Conservation (phyloP, 345 rosid species). For the Bruguiera parviflora region DNA sequence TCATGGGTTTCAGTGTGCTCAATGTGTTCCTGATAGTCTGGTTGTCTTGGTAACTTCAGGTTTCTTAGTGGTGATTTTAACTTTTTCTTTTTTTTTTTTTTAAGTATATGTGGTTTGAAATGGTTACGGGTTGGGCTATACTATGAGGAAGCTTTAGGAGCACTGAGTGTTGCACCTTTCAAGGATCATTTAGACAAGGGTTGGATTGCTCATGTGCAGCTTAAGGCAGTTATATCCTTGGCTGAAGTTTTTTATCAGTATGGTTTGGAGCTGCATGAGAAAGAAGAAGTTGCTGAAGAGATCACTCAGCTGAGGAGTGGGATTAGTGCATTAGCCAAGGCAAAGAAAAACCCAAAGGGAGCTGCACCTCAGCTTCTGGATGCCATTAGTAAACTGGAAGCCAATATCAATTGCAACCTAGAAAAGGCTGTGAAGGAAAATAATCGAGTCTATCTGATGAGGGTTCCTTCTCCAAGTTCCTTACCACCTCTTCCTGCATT, state of each 20-base stretch:
- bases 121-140: constrained; percentile 68
- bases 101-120: not conserved
- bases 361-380: constrained; percentile 83
- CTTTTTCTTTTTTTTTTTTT: not conserved
- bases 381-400: constrained; percentile 75
- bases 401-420: constrained; percentile 61
- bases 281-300: constrained; percentile 93
- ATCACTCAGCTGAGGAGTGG: constrained; percentile 81
- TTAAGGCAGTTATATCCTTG: constrained; percentile 78
- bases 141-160: constrained; percentile 90
- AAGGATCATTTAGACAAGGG: constrained; percentile 94
- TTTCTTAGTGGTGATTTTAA: not conserved
- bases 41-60: not conserved
- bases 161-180: constrained; percentile 60
- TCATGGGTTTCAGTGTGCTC: too few species aligned
- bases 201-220: constrained; percentile 88
- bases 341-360: constrained; percentile 76
- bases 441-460: constrained; percentile 97
- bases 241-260: constrained; percentile 87
- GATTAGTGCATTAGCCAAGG: constrained; percentile 60
- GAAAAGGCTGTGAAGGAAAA: constrained; percentile 97
- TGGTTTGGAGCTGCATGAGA: constrained; percentile 83
- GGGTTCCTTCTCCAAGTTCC: constrained; percentile 85
- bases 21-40: not conserved
- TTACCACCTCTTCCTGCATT: constrained; percentile 74